Evolutionary conservation across 2,329 filamentous ascomycete genomes (phyloP), one percentile per base, ranked within the genome.

Genomic region (Metarhizium anisopliae): DNA sequence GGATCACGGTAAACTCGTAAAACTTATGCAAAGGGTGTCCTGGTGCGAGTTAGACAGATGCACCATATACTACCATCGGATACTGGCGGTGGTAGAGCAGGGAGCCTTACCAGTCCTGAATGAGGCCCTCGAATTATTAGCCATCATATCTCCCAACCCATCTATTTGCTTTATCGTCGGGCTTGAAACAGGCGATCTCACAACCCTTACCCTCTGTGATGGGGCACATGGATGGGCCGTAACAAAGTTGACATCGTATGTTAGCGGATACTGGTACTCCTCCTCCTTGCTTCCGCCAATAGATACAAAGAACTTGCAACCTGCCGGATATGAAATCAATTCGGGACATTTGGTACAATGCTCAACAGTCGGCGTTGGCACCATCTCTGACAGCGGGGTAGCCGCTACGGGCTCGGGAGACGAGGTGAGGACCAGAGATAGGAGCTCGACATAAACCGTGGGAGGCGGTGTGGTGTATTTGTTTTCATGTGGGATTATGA

Each of bases 211-310:
- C 55, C 78, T 75, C 52, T 75, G 74, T 1, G 81, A 82, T 2
- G 80, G 77, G 5, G 80, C 76, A 61, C 84, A 87, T 0, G 84
- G 84, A 60, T 86, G 82, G 0, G 83, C 83, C 1, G 84, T 86
- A 18, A 86, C 80, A 64, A 87, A 87, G 61, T 79, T 79, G 25
- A 86, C 75, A 56, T 87, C 83, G 60, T 83, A 79, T 6, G 70
- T 68, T 10, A 87, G 67, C 1, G 74, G 63, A 53, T 78, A 74
- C 2, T 72, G 72, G 53, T 76, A 61, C 55, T 76, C 70, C 49
- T 74, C 70, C 1, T 72, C 70, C 2, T 68, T 63, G 2, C 72
- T 68, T 35, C 75, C 74, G 50, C 71, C 70, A 47, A 72, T 62
- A 1, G 66, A 65, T 5, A 73, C 69, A 2, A 59, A 62, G 51